A percentile compares a stretch with the other conserved stretches of the same genome.
These are phyloP conservation scores for Scortechinia acanthostroma DNA, from an alignment of 2,329 filamentous ascomycete species.

Conservation along the genomic window DNA sequence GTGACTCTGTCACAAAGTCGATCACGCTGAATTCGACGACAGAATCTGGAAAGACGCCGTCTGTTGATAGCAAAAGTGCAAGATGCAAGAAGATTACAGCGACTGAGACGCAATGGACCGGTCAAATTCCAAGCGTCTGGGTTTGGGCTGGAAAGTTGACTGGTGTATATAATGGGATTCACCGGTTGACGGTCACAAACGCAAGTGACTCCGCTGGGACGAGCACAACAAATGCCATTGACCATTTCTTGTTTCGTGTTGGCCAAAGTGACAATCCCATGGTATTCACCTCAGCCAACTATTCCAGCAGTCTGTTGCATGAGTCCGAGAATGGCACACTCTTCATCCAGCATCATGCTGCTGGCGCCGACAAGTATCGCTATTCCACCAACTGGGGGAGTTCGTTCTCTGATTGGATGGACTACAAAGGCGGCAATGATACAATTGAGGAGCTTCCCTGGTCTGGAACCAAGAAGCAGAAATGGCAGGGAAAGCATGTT, in stretches of 20 bases:
- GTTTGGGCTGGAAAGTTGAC: constrained; percentile 39
- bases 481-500: constrained; percentile 54
- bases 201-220: constrained; percentile 30
- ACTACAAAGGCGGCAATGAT: constrained; percentile 41
- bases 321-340: constrained; percentile 20
- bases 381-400: constrained; percentile 56
- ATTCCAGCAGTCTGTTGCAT: constrained; percentile 42
- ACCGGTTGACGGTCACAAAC: constrained; percentile 48
- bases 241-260: constrained; percentile 54
- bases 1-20: constrained; percentile 37
- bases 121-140: constrained; percentile 45
- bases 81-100: constrained; percentile 31
- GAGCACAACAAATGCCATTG: constrained; percentile 38
- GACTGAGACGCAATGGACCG: constrained; percentile 29
- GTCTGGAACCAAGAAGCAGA: constrained; percentile 48
- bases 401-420: constrained; percentile 47
- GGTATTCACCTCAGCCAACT: constrained; percentile 50
- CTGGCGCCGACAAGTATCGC: constrained; percentile 54
- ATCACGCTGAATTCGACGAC: constrained; percentile 45
- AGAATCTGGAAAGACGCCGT: constrained; percentile 29
- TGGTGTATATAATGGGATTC: constrained; percentile 52
- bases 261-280: constrained; percentile 50
- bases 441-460: constrained; percentile 38
- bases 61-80: constrained; percentile 31
- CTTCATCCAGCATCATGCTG: constrained; percentile 48